A percentile compares a stretch with the other conserved stretches of the same genome.
Evolutionary conservation across 2,329 filamentous ascomycete species (phyloP).

Genomic region (Sporothrix humicola): DNA sequence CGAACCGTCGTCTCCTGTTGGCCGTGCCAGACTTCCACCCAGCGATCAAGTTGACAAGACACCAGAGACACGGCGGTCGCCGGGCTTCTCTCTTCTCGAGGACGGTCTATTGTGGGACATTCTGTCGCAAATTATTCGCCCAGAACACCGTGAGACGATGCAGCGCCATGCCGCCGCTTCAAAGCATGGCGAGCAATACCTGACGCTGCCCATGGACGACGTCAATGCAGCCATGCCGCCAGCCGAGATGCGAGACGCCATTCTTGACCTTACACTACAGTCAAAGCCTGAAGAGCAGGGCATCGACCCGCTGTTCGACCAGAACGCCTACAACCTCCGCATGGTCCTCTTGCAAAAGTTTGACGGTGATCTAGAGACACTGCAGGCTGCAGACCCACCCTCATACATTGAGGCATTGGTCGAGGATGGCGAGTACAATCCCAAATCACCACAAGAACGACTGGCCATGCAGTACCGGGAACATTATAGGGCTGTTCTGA

Average conservation of each 20-base stretch:
- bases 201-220: background rate
- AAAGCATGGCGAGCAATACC: background rate
- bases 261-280: slow-evolving; percentile 41
- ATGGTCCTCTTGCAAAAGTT: slow-evolving; percentile 48
- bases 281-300: background rate
- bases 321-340: slow-evolving; percentile 39
- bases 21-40: background rate
- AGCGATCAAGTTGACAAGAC: background rate
- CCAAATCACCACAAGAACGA: slow-evolving; percentile 45
- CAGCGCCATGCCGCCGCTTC: slow-evolving; percentile 27
- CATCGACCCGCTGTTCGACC: background rate
- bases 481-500: slow-evolving; percentile 56
- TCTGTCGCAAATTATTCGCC: slow-evolving; percentile 45
- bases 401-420: background rate
- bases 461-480: slow-evolving; percentile 57
- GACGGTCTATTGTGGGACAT: slow-evolving; percentile 60
- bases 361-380: slow-evolving; percentile 48
- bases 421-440: background rate
- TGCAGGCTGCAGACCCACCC: slow-evolving; percentile 53
- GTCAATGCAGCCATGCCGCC: background rate
- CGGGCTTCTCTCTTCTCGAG: slow-evolving; percentile 48
- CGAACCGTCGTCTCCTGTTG: slow-evolving; percentile 40
- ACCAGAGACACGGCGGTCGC: background rate
- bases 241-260: slow-evolving; percentile 28
- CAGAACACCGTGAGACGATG: slow-evolving; percentile 40